A percentile compares a stretch with the other conserved stretches of the same genome.
phyloP scores from a whole-genome alignment of 1,139 yeast species.

The Magnusiomyces ingens region DNA sequence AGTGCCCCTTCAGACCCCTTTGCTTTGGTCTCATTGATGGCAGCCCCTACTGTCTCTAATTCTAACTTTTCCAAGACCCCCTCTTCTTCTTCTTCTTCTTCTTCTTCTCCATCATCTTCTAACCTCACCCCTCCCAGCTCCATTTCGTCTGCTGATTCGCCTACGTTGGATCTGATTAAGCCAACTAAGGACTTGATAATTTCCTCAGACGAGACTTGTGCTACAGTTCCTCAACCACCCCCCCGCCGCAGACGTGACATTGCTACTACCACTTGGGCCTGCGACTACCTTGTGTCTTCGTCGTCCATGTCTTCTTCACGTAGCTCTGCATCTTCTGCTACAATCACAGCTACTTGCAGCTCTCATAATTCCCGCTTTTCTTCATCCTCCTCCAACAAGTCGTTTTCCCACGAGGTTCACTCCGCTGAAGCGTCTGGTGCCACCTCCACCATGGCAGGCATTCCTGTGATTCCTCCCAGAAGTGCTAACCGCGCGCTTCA shows the following conservation, averaged over 20 bases:
- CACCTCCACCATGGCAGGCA: background rate
- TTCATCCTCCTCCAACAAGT: background rate
- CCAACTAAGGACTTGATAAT: background rate
- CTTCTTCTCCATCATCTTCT: background rate
- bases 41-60: no score
- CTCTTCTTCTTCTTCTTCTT: background rate
- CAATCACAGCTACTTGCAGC: no score
- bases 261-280: no score
- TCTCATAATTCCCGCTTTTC: no score
- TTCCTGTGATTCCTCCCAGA: slow-evolving; percentile 3
- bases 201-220: background rate
- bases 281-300: background rate
- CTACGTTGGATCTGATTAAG: background rate
- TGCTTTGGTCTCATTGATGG: no score
- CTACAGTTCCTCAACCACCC: background rate
- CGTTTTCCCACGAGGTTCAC: background rate
- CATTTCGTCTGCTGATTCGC: background rate
- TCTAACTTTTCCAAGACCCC: no score
- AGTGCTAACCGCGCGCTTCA: slow-evolving; percentile 1
- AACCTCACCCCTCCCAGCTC: background rate
- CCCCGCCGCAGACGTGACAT: no score
- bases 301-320: background rate
- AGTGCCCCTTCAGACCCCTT: no score
- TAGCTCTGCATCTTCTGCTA: background rate
- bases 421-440: background rate